Conservation (phyloP, 108 stramenopile genomes). For the Cyclotella baltica region DNA sequence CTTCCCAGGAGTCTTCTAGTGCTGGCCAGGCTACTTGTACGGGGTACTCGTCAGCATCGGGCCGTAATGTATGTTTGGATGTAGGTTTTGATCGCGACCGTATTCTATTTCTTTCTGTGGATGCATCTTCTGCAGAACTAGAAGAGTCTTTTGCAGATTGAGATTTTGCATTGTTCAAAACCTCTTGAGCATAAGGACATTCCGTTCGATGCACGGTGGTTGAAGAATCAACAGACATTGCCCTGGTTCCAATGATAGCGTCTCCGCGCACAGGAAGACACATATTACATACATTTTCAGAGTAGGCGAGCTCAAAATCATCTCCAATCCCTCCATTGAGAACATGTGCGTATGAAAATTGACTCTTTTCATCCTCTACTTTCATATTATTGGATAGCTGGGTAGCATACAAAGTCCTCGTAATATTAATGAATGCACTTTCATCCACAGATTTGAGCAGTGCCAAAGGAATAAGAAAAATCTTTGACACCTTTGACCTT, state of each 20-base stretch:
- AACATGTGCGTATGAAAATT: constrained; percentile 27
- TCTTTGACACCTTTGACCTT: constrained; percentile 70
- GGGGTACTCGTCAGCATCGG: constrained; percentile 18
- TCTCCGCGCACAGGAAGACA: constrained; percentile 86
- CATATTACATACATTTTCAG: constrained; percentile 72
- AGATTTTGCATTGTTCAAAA: constrained; percentile 65
- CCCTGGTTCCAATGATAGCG: constrained; percentile 78
- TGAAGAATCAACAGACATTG: constrained; percentile 40
- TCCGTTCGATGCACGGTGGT: constrained; percentile 78
- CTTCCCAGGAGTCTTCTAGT: constrained; percentile 56
- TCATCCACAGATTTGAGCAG: constrained; percentile 60
- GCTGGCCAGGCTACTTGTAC: constrained; percentile 53
- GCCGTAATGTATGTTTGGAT: background rate
- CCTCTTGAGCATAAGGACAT: constrained; percentile 77
- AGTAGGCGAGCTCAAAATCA: constrained; percentile 61
- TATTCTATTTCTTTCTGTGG: background rate
- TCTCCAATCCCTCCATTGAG: constrained; percentile 42
- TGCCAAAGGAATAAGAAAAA: constrained; percentile 77
- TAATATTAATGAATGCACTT: constrained; percentile 37
- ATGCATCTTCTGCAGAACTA: constrained; percentile 20
- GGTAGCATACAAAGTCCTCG: constrained; percentile 21
- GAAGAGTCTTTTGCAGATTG: background rate
- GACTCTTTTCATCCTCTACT: background rate
- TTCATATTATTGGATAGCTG: constrained; percentile 51
- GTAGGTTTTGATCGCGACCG: constrained; percentile 7